Conservation (phyloP, 768 basidiomycete species). For the Boletellus emodensis region DNA sequence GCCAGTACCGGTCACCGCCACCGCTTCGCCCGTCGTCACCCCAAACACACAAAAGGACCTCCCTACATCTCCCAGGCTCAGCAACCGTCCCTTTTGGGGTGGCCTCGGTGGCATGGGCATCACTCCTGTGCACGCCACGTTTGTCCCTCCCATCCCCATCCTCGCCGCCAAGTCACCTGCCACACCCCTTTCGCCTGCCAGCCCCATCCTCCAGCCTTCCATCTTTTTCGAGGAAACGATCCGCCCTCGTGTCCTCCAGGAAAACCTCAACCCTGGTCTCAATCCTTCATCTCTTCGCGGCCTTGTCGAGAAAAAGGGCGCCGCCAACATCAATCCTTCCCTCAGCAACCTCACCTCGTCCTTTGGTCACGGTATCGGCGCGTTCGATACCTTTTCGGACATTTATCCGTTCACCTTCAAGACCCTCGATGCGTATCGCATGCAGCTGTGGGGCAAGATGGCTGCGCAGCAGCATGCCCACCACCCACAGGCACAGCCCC, state of each 20-base stretch:
- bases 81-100: slow-evolving; percentile 70
- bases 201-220: slow-evolving; percentile 28
- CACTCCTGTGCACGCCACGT: slow-evolving; percentile 80
- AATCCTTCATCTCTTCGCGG: slow-evolving; percentile 12
- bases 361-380: slow-evolving; percentile 30
- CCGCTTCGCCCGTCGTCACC: slow-evolving; percentile 40
- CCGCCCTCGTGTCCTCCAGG: slow-evolving; percentile 20
- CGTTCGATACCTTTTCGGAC: slow-evolving; percentile 78
- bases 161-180: slow-evolving; percentile 24
- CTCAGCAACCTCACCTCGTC: slow-evolving; percentile 28
- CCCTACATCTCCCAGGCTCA: slow-evolving; percentile 55
- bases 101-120: slow-evolving; percentile 66
- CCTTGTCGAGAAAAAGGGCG: slow-evolving; percentile 30
- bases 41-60: slow-evolving; percentile 79
- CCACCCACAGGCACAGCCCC: slow-evolving; percentile 35
- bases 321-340: slow-evolving; percentile 27
- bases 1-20: slow-evolving; percentile 12
- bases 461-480: slow-evolving; percentile 60
- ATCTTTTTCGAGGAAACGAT: slow-evolving; percentile 30
- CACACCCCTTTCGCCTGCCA: slow-evolving; percentile 19
- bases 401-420: slow-evolving; percentile 84
- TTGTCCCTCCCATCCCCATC: slow-evolving; percentile 65
- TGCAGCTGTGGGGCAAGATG: slow-evolving; percentile 93
- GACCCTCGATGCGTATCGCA: slow-evolving; percentile 78
- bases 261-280: slow-evolving; percentile 27